A percentile compares a stretch with the other conserved stretches of the same genome.
These are phyloP conservation scores for Mycena latifolia DNA, from an alignment of 768 basidiomycete species.

Conservation along the genomic window DNA sequence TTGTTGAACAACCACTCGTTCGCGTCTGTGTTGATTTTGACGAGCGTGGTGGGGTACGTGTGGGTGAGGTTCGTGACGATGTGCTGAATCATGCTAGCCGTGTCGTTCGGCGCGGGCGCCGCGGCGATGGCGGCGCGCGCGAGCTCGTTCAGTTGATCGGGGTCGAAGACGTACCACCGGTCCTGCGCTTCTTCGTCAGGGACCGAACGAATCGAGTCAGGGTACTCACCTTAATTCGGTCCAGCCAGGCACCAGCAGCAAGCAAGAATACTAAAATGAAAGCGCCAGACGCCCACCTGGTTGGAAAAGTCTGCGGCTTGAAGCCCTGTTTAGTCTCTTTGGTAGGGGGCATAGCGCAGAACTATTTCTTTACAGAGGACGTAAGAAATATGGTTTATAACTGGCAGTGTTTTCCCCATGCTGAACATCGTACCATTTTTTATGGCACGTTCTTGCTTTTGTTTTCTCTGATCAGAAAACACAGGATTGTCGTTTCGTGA, in stretches of 20 bases:
- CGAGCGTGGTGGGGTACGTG: slow-evolving; percentile 71
- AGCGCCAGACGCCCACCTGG: slow-evolving; percentile 16
- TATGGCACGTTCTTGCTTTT: not conserved
- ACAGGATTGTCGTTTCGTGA: not conserved
- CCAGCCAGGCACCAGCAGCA: slow-evolving; percentile 13
- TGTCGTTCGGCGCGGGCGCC: slow-evolving; percentile 59
- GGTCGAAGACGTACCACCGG: slow-evolving; percentile 64
- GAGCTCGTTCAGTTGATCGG: slow-evolving; percentile 75
- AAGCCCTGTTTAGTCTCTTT: not conserved
- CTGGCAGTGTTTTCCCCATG: no score
- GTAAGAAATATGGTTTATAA: no score
- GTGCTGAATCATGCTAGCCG: slow-evolving; percentile 80
- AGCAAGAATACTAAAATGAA: slow-evolving; percentile 15
- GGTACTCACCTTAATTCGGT: slow-evolving; percentile 18
- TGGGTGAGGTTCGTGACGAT: slow-evolving; percentile 84
- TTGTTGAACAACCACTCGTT: slow-evolving; percentile 97
- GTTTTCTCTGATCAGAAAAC: not conserved
- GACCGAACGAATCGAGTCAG: not conserved
- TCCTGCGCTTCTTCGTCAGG: not conserved
- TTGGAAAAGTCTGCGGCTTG: not conserved
- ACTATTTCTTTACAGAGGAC: no score
- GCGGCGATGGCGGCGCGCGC: slow-evolving; percentile 75
- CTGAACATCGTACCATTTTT: not conserved
- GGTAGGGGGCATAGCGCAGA: slow-evolving; percentile 9
- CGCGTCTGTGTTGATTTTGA: slow-evolving; percentile 69